Conservation (phyloP, 805 yeast species). For the Starmerella stigmatis region DNA sequence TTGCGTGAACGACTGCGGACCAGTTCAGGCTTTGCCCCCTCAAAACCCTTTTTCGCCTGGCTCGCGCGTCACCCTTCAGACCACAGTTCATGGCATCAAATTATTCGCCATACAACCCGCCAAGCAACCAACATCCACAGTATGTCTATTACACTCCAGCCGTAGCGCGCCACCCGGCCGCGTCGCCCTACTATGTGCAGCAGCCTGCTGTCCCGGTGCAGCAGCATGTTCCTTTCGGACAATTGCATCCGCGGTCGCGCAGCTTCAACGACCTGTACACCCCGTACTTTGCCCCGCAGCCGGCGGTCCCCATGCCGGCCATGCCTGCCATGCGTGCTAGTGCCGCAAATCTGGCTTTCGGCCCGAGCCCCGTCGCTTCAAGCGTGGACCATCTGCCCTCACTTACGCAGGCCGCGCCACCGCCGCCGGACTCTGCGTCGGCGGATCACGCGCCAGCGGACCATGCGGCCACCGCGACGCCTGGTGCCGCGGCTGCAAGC, state of each 20-base stretch:
- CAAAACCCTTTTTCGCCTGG: too few relatives aligned
- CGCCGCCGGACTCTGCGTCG: too few relatives aligned
- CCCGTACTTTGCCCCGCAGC: not conserved
- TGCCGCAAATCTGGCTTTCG: not conserved
- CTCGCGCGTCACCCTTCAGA: not conserved
- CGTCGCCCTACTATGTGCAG: not conserved
- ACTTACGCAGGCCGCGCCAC: too few relatives aligned
- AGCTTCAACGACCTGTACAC: constrained; percentile 4
- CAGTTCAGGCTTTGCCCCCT: too few relatives aligned
- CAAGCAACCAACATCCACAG: constrained; percentile 1
- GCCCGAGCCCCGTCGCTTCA: not conserved
- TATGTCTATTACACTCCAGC: constrained; percentile 4
- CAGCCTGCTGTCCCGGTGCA: not conserved
- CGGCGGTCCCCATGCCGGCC: not conserved
- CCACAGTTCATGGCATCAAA: constrained; percentile 13
- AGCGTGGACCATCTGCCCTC: too few relatives aligned
- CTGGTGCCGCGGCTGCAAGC: not conserved
- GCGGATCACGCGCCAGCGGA: not conserved
- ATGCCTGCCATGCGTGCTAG: too few relatives aligned
- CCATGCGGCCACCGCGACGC: not conserved
- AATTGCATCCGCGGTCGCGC: constrained; percentile 5
- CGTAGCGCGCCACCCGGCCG: constrained; percentile 2
- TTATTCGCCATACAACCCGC: constrained; percentile 10
- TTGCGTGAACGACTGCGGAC: not conserved
- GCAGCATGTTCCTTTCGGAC: not conserved